Evolutionary conservation across 805 yeast genomes (phyloP).

Genomic region (Candida arabinofermentans): DNA sequence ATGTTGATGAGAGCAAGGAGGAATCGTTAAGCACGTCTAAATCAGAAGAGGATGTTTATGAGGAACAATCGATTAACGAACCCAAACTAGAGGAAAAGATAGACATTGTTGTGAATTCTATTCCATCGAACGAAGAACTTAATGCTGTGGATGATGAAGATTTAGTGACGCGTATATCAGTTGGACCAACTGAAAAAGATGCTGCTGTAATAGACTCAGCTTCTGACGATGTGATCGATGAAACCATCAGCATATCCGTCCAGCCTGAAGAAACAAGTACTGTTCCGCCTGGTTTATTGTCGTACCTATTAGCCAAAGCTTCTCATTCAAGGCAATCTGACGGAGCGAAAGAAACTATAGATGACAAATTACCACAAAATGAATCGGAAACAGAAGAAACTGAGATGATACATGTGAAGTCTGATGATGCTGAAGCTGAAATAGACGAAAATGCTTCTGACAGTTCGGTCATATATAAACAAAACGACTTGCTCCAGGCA

Average conservation of each 20-base stretch:
- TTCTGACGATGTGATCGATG: too few relatives aligned
- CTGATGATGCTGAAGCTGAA: background rate
- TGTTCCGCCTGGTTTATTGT: background rate
- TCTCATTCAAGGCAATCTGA: background rate
- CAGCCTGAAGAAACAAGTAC: slow-evolving; percentile 1
- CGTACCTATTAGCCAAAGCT: too few relatives aligned
- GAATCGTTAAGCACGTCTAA: too few relatives aligned
- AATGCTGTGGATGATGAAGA: slow-evolving; percentile 3
- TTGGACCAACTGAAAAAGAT: background rate
- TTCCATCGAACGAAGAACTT: background rate
- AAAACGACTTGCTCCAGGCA: too few relatives aligned
- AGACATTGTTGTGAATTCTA: background rate
- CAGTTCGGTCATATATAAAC: slow-evolving; percentile 1
- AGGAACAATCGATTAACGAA: background rate
- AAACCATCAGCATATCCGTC: too few relatives aligned
- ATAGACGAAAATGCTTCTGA: background rate
- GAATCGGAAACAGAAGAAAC: slow-evolving; percentile 3
- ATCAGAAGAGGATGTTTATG: background rate
- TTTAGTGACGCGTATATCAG: background rate
- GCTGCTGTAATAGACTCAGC: too few relatives aligned
- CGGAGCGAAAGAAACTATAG: slow-evolving; percentile 2
- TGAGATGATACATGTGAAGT: slow-evolving; percentile 5
- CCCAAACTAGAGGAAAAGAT: too few relatives aligned
- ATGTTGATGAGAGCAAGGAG: too few relatives aligned
- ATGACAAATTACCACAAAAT: background rate